These are phyloP conservation scores for Calonectria hawksworthii DNA, from an alignment of 2,329 filamentous ascomycete species.

Conservation along the genomic window DNA sequence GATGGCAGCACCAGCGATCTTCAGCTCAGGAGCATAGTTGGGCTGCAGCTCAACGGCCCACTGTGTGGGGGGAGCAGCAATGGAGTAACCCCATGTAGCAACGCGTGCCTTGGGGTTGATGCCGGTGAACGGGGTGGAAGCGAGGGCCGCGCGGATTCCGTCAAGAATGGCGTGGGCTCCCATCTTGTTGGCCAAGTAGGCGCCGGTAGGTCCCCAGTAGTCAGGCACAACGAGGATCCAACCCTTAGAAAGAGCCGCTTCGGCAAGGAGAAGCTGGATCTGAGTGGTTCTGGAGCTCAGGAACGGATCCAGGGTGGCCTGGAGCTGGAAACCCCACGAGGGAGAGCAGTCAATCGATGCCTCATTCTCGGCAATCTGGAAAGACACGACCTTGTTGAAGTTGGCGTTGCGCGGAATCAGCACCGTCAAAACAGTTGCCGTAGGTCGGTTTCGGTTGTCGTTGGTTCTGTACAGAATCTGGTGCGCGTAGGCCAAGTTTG, in stretches of 20 bases:
- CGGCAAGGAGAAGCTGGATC: constrained; percentile 39
- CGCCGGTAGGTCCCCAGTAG: constrained; percentile 58
- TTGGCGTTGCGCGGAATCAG: constrained; percentile 52
- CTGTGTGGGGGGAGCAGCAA: constrained; percentile 38
- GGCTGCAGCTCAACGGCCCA: constrained; percentile 46
- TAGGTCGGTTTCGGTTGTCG: constrained; percentile 51
- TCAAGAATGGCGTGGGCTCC: constrained; percentile 60
- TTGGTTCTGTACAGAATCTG: constrained; percentile 58
- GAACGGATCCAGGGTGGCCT: constrained; percentile 45
- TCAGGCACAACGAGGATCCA: constrained; percentile 65
- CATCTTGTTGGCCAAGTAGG: constrained; percentile 57
- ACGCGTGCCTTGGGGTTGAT: constrained; percentile 50
- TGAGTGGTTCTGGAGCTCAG: constrained; percentile 51
- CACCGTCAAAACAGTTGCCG: constrained; percentile 55
- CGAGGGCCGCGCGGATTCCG: constrained; percentile 57
- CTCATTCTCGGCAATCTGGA: constrained; percentile 58
- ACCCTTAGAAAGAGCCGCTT: constrained; percentile 53
- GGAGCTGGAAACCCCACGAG: constrained; percentile 43
- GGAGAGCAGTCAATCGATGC: constrained; percentile 53
- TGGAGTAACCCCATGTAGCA: constrained; percentile 59
- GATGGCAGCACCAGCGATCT: constrained; percentile 43
- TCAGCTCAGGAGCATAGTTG: constrained; percentile 42
- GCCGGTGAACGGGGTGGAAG: constrained; percentile 43
- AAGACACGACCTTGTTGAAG: constrained; percentile 53
- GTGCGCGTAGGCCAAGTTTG: constrained; percentile 36